Evolutionary conservation across 2,329 filamentous ascomycete species (phyloP).

Genomic region (Microthyrium microscopicum): DNA sequence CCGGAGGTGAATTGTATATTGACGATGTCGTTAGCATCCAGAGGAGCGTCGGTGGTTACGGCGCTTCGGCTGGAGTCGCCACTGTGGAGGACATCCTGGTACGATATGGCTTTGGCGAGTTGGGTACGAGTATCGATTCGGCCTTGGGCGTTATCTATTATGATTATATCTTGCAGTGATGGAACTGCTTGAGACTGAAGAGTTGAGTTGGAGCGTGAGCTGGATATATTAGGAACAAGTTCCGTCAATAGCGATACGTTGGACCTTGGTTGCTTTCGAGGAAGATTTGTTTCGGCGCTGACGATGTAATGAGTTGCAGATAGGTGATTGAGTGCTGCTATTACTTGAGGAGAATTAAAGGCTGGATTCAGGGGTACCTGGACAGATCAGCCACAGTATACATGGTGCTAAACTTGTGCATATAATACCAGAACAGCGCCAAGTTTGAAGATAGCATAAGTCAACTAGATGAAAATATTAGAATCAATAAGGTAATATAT

Average conservation of each 20-base stretch:
- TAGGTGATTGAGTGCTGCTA: slow-evolving; percentile 62
- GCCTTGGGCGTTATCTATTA: slow-evolving; percentile 60
- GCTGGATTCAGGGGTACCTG: slow-evolving; percentile 78
- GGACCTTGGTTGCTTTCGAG: slow-evolving; percentile 43
- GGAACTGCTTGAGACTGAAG: slow-evolving; percentile 45
- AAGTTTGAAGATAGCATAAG: slow-evolving; percentile 83
- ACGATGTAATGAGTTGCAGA: slow-evolving; percentile 59
- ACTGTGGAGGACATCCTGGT: slow-evolving; percentile 27
- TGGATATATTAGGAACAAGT: slow-evolving; percentile 32
- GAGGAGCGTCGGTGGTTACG: no score
- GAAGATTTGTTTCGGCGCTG: slow-evolving; percentile 71
- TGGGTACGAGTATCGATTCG: slow-evolving; percentile 28
- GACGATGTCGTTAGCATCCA: slow-evolving; percentile 52
- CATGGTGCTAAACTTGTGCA: slow-evolving; percentile 1
- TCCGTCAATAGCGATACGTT: slow-evolving; percentile 42
- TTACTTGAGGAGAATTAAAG: slow-evolving; percentile 67
- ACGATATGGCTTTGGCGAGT: slow-evolving; percentile 27
- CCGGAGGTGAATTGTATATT: slow-evolving; percentile 97
- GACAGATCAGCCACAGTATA: neutral
- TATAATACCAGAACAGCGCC: slow-evolving; percentile 61
- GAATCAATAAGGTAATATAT: no score
- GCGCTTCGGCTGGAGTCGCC: slow-evolving; percentile 28
- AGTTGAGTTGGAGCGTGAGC: slow-evolving; percentile 7
- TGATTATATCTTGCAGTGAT: slow-evolving; percentile 50
- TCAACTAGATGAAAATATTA: slow-evolving; percentile 27